Evolutionary conservation across 2,329 filamentous ascomycete species (phyloP), one percentile per base, ranked within the genome.

Genomic region (Trichoderma sp.): DNA sequence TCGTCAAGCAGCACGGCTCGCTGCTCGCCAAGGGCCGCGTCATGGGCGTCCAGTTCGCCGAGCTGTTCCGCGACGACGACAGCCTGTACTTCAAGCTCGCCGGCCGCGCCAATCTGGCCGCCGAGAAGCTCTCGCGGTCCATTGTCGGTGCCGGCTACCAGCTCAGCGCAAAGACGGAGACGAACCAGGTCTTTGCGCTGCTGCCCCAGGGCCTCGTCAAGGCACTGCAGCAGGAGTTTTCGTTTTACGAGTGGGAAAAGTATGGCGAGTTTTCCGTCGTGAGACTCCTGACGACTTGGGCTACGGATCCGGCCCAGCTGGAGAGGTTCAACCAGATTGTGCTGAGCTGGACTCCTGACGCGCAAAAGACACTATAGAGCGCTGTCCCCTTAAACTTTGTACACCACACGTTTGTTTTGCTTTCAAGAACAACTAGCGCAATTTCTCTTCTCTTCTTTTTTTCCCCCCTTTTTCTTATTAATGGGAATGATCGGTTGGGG

Each of bases 1-100:
- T 84, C 69, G 76, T 86, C 72, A 86, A 86, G 69, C 84, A 85
- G 69, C 82, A 83, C 71, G 84, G 84, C 1, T 82, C 82, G 1
- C 78, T 86, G 4, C 76, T 86, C 8, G 84, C 83, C 59, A 86
- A 86, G 73, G 78, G 83, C 5, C 79, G 84, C 0, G 77, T 84
- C 11, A 79, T 86, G 71, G 84, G 84, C 0, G 79, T 81, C 1
- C 83, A 85, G 61, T 86, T 86, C 65, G 79, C 80, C 3, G 83
- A 85, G 70, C 76, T 86, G 0, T 86, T 86, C 73, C 77, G 79
- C 0, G 63, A 66, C 4, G 63, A 66, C 14, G 77, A 77, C 1
- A 76, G 80, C 24, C 74, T 86, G 0, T 85, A 82, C 73, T 84
- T 83, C 66, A 79, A 83, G 1, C 75, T 85, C 2, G 84, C 84